Percentiles rank a stretch among this genome's conserved stretches.
Conservation (phyloP, 2,329 filamentous ascomycete genomes). For the Xylariaceae sp. region DNA sequence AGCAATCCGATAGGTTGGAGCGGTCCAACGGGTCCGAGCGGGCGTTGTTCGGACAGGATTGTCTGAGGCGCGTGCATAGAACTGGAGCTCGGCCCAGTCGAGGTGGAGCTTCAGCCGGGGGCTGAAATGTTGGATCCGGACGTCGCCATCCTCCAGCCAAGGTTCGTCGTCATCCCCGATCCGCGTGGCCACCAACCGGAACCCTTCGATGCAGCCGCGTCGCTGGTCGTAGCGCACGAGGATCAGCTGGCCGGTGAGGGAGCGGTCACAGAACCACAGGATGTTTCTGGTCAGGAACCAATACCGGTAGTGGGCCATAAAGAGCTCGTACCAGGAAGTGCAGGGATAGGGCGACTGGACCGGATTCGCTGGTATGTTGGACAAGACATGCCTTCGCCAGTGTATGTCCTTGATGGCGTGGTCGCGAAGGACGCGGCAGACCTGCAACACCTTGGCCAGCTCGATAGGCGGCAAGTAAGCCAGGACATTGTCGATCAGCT, state of each 20-base stretch:
- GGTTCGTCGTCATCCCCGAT: constrained; percentile 47
- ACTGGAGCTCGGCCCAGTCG: constrained; percentile 64
- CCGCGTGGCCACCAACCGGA: constrained; percentile 65
- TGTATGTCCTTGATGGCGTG: constrained; percentile 61
- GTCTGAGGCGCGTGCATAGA: constrained; percentile 34
- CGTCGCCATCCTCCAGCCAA: constrained; percentile 60
- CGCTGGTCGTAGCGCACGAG: constrained; percentile 70
- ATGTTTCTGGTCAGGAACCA: constrained; percentile 81
- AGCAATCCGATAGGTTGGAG: constrained; percentile 7
- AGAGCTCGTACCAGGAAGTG: constrained; percentile 64
- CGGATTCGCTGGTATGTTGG: constrained; percentile 53
- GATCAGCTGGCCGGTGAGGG: constrained; percentile 68
- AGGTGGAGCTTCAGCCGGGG: constrained; percentile 67
- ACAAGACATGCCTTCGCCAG: constrained; percentile 67
- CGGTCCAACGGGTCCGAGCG: too few relatives aligned
- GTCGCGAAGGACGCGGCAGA: constrained; percentile 55
- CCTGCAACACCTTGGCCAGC: constrained; percentile 53
- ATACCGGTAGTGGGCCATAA: constrained; percentile 65
- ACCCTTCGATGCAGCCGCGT: constrained; percentile 72
- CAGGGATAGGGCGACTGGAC: constrained; percentile 54
- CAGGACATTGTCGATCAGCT: constrained; percentile 70
- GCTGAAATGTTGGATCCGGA: constrained; percentile 67
- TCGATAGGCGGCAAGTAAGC: constrained; percentile 59
- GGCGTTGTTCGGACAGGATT: constrained; percentile 18
- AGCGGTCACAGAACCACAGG: constrained; percentile 78